Evolutionary conservation across 2,329 filamentous ascomycete species (phyloP), one percentile per base, ranked within the genome.

Genomic region (Calonectria honghensis): DNA sequence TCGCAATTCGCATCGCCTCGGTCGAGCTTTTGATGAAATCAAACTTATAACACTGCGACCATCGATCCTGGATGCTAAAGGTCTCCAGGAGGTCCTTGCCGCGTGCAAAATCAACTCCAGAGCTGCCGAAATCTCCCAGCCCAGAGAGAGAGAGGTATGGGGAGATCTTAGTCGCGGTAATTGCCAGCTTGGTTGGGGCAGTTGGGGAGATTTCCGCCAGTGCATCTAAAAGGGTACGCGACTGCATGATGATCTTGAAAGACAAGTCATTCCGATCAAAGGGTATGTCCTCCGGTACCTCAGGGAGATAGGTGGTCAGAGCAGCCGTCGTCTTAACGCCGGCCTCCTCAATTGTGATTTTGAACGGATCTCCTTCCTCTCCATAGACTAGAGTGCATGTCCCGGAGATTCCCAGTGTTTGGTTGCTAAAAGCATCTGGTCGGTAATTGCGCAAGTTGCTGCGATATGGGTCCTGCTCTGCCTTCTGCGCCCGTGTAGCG

Each of bases 211-310:
- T 89, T 82, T 96, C 94, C 1, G 91, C 89, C 51, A 96, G 87
- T 20, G 93, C 92, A 81, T 96, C 94, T 14, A 94, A 89, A 6
- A 96, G 90, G 85, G 91, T 93, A 41, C 90, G 90, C 14, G 93
- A 91, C 78, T 93, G 94, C 94, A 98, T 98, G 82, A 99, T 98
- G 74, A 98, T 95, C 84, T 98, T 99, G 87, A 98, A 94, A 11
- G 92, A 89, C 11, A 98, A 89, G 68, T 93, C 91, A 66, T 95
- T 91, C 39, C 96, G 92, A 81, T 96, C 93, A 78, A 99, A 95
- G 0, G 96, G 97, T 59, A 99, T 98, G 67, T 96, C 94, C 67
- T 96, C 93, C 20, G 91, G 90, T 52, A 87, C 86, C 77, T 95
- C 93, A 20, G 94, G 91, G 65, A 96, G 90, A 85, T 98, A 99